phyloP scores from a whole-genome alignment of 1,139 yeast genomes.

The Saccharomyces hybrid region DNA sequence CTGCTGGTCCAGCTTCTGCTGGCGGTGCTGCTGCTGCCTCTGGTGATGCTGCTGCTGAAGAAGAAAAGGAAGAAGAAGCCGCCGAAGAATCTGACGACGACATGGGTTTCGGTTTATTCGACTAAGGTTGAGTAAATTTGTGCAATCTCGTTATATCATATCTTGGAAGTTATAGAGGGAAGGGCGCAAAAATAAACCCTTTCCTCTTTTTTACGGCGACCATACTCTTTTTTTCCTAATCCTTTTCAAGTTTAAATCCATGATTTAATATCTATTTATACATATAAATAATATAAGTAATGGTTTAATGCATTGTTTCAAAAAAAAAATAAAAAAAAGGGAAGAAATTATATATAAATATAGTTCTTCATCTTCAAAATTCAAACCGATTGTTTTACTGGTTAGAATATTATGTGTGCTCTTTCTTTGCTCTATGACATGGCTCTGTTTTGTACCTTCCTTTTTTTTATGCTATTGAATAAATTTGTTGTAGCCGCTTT shows the following conservation, averaged over 20 bases:
- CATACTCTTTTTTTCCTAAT: not conserved
- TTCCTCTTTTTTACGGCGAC: not conserved
- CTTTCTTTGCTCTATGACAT: too few relatives aligned
- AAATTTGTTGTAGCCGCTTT: not conserved
- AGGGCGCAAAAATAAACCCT: not conserved
- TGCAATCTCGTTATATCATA: not conserved
- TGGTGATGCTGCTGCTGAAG: conserved; percentile 53
- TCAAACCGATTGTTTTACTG: not conserved
- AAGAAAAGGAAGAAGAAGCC: conserved; percentile 50
- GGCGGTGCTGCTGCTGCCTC: conserved; percentile 49
- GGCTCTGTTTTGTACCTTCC: not conserved
- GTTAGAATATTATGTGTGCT: not conserved
- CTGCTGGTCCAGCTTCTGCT: conserved; percentile 75
- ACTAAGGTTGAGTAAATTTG: conserved; percentile 37
- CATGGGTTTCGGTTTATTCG: conserved; percentile 90
- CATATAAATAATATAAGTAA: not conserved
- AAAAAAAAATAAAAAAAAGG: not conserved
- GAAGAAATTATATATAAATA: not conserved
- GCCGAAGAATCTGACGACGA: conserved; percentile 59
- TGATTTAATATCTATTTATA: not conserved
- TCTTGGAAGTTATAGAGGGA: not conserved
- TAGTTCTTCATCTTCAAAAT: not conserved
- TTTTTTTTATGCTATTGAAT: not conserved
- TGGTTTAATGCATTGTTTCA: not conserved
- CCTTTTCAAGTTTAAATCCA: not conserved